Evolutionary conservation across 2,329 filamentous ascomycete species (phyloP).

Genomic region (Fusarium sp.): DNA sequence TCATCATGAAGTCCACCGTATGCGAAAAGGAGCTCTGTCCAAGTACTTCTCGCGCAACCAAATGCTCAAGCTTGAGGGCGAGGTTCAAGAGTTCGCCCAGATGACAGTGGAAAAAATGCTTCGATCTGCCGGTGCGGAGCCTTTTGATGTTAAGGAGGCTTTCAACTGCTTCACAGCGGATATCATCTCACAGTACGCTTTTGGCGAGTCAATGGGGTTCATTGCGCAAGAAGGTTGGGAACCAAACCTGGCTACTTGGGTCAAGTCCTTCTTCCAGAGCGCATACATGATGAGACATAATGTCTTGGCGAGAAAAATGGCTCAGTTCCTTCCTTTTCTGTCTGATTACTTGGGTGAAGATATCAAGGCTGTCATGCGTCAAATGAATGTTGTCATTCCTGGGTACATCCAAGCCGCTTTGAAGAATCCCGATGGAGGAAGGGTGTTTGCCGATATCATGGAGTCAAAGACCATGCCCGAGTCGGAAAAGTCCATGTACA

Average conservation of each 20-base stretch:
- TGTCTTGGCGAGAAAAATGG: conserved; percentile 45
- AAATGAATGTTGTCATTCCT: conserved; percentile 38
- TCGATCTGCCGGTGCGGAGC: conserved; percentile 33
- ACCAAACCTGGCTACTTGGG: conserved; percentile 55
- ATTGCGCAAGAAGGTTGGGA: conserved; percentile 51
- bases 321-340: conserved; percentile 9
- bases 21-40: conserved; percentile 49
- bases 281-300: conserved; percentile 54
- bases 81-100: conserved; percentile 45
- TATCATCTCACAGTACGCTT: conserved; percentile 55
- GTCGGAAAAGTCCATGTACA: conserved; percentile 54
- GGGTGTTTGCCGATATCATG: conserved; percentile 36
- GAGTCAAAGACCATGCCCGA: conserved; percentile 48
- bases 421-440: conserved; percentile 22
- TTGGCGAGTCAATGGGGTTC: conserved; percentile 54
- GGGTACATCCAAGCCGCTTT: conserved; percentile 17
- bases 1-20: conserved; percentile 52
- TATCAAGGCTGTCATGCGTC: conserved; percentile 29
- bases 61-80: conserved; percentile 49
- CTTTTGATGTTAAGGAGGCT: conserved; percentile 53
- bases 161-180: conserved; percentile 58
- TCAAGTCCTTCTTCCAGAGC: conserved; percentile 50
- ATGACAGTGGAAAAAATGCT: conserved; percentile 52
- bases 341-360: conserved; percentile 33
- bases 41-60: conserved; percentile 54